Base-by-base conservation (phyloP, 768 basidiomycete species). In the Phylloporus sp. region DNA sequence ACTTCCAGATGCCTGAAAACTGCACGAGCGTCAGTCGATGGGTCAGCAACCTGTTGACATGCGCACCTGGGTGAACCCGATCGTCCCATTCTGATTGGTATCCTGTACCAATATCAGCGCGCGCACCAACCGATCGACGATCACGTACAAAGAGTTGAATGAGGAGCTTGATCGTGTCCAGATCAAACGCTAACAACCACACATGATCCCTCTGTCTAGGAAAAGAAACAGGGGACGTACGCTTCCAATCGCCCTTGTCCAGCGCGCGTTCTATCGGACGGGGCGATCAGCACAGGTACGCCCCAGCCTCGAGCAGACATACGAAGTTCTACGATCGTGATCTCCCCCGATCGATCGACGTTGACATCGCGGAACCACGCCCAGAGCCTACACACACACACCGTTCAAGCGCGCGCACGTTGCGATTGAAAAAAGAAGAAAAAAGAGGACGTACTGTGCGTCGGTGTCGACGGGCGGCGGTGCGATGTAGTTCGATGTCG, bases 111-210 rank as follows among this genome's bases (percentile, higher is more conserved):
- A 34, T 9, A 32, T 42, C 29, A 23, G 36, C 24, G 28, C 43
- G 53, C 28, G 20, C 28, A 18, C 47, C n/a, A n/a, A 11, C 23
- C 31, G 18, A 11, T 22, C n/a, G 10, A 41, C 36, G 31, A 47
- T 7, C 20, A 57, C 84, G 60, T 49, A 88, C 88, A 67, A 93
- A 92, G 55, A 92, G 58, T 23, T 76, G 76, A 85, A 93, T 90
- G 55, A 91, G 74, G 29, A 91, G 76, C 73, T 89, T 91, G 67
- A 91, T 86, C 23, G 91, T 92, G 61, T 91, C 91, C 49, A 88
- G 72, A 70, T 91, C 90, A 61, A 92, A 92, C 6, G 84, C 88
- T 89, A 48, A 8, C 36, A 32, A 15, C 24, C 42, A 5, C 10
- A 26, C 20, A 5, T 12, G 18, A 15, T 20, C 5, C 28, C 18